Evolutionary conservation across 139 green algal species (phyloP).

Genomic region (Volvox reticuliferus): DNA sequence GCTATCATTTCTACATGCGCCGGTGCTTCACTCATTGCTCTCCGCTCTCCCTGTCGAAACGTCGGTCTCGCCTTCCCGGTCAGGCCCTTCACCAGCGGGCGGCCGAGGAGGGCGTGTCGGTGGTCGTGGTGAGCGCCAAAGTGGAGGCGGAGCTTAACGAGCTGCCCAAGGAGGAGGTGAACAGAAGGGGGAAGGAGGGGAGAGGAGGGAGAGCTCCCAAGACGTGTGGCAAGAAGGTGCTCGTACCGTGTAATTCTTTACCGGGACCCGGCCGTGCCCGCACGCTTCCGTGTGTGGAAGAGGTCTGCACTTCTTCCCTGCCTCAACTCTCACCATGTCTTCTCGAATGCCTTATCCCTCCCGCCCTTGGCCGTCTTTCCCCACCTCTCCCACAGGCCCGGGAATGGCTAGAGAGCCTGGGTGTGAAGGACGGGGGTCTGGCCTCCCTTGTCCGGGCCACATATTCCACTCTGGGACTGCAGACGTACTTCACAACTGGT

Average conservation of each 20-base stretch:
- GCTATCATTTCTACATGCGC: neutral
- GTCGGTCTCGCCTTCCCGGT: neutral
- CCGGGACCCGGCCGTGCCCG: no score
- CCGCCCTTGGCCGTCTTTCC: neutral
- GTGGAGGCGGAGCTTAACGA: constrained; percentile 94
- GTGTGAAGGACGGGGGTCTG: constrained; percentile 88
- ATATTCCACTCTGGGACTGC: constrained; percentile 92
- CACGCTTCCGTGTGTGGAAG: no score
- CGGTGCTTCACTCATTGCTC: neutral
- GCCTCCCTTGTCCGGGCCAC: constrained; percentile 73
- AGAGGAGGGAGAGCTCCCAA: neutral
- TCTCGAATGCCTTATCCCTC: neutral
- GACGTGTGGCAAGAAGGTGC: no score
- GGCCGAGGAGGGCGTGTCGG: constrained; percentile 75
- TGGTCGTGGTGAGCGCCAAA: constrained; percentile 72
- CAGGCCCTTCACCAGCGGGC: constrained; percentile 72
- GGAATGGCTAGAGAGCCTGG: constrained; percentile 92
- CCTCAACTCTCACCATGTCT: no score
- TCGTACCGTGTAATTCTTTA: no score
- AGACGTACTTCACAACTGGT: constrained; percentile 98
- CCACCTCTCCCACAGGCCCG: constrained; percentile 8
- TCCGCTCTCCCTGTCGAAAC: neutral
- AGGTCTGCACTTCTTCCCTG: no score
- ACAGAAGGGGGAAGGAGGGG: neutral
- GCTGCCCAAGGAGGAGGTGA: constrained; percentile 70